These are phyloP conservation scores for Stephanodiscus triporus DNA, from an alignment of 108 stramenopile species.

Conservation along the genomic window DNA sequence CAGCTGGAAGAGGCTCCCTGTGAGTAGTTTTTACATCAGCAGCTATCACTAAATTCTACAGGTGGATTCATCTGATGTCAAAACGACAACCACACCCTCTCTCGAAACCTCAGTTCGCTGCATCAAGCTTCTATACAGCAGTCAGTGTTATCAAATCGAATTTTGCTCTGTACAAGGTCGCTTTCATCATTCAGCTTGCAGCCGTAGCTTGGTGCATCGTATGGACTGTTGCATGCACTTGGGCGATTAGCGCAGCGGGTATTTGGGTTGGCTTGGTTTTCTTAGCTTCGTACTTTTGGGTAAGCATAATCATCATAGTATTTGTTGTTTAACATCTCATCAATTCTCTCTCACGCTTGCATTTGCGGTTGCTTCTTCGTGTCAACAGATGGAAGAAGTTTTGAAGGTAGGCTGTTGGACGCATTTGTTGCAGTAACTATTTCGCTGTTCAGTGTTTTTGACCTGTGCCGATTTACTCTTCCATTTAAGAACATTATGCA, in stretches of 20 bases:
- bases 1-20: neutral
- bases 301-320: neutral
- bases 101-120: neutral
- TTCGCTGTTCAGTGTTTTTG: too few relatives aligned
- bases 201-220: neutral
- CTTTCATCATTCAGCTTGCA: neutral
- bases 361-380: neutral
- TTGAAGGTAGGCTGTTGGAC: neutral
- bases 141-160: conserved; percentile 1
- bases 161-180: neutral
- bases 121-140: neutral
- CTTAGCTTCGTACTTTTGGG: neutral
- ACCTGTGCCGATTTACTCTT: too few relatives aligned
- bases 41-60: neutral
- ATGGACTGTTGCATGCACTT: neutral
- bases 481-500: neutral
- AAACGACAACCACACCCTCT: neutral
- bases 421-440: neutral
- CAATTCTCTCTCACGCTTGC: neutral
- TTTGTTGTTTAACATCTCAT: neutral
- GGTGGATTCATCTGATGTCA: neutral
- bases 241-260: neutral
- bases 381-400: neutral
- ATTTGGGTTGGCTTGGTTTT: neutral
- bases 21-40: neutral